Evolutionary conservation across 129 eudicot genomes (phyloP), one percentile per base, ranked within the genome.

Genomic region (Flaveria ramosissima): DNA sequence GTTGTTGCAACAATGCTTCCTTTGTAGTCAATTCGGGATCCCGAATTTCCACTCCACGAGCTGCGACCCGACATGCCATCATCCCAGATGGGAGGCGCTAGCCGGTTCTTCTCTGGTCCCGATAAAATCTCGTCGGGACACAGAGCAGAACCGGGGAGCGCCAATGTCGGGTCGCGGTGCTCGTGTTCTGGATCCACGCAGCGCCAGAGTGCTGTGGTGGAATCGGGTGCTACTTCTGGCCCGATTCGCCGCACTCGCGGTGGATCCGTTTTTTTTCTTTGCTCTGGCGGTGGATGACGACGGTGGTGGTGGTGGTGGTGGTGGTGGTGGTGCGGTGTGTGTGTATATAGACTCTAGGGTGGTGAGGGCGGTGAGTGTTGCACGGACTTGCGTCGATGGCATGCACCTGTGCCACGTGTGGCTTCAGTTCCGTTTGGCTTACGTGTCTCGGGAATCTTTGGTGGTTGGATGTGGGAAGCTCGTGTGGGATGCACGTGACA

Each of bases 391-490:
- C 66, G 78, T 87, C 57, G 96, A 92, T 71, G 96, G 84, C 24
- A 83, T 89, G 73, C 96, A 89, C n/a, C 63, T 92, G 65, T 72
- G 78, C 80, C 97, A 92, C 78, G 72, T 89, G 78, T 89, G 91
- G 97, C 83, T 92, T 61, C 96, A 87, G 88, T 89, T 92, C 64
- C 86, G 91, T 80, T 71, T 89, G 78, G 97, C 96, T 67, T 92
- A 85, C 86, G 92, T 89, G 83, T 87, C 92, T 8, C 78, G 88
- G 73, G 92, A 89, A 81, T 87, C 97, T 71, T 65, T 92, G 83
- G 92, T 92, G 0, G 90, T 89, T n/a, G 97, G 97, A 24, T 87
- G 91, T 51, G 97, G 97, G 55, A 85, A 79, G 61, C 96, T 92
- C 67, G 92, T 87, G 85, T 92, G 97, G 97, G 89, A 92, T 62